These are phyloP conservation scores for Fusarium sp. DNA, from an alignment of 2,329 filamentous ascomycete species.

Conservation along the genomic window DNA sequence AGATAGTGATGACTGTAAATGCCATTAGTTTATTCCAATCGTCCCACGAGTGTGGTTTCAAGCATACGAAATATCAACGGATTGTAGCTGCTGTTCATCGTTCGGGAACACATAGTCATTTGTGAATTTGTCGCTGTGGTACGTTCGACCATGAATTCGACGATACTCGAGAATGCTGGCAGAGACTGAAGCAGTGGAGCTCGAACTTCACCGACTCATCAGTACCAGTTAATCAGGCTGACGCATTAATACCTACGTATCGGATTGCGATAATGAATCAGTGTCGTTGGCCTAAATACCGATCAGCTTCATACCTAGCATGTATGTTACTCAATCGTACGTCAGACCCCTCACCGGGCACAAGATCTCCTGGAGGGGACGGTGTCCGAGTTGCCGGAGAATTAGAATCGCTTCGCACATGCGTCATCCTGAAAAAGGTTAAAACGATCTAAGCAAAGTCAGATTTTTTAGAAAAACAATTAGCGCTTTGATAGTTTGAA, in stretches of 20 bases:
- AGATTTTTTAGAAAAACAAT: neutral
- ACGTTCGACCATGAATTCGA: constrained; percentile 26
- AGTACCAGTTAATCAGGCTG: neutral
- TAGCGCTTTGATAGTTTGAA: neutral
- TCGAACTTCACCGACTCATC: neutral
- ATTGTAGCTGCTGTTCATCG: constrained; percentile 22
- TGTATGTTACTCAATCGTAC: neutral
- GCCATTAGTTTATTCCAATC: neutral
- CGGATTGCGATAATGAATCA: constrained; percentile 1
- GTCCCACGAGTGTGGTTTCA: rapidly evolving
- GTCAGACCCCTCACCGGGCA: neutral
- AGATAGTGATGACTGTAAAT: constrained; percentile 13
- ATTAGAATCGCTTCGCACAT: too few species aligned
- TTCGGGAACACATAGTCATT: constrained; percentile 26
- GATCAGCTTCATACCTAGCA: rapidly evolving
- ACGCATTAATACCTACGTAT: neutral
- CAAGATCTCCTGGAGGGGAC: neutral
- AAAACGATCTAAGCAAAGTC: too few species aligned
- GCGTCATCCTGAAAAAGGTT: neutral
- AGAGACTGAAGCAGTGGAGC: constrained; percentile 26
- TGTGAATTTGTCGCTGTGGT: constrained; percentile 27
- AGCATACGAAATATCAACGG: constrained; percentile 19
- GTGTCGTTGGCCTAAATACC: neutral
- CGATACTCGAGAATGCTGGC: constrained; percentile 26
- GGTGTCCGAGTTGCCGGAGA: neutral